Evolutionary conservation across 108 stramenopile genomes (phyloP).

Genomic region (Cyclotella baltica): DNA sequence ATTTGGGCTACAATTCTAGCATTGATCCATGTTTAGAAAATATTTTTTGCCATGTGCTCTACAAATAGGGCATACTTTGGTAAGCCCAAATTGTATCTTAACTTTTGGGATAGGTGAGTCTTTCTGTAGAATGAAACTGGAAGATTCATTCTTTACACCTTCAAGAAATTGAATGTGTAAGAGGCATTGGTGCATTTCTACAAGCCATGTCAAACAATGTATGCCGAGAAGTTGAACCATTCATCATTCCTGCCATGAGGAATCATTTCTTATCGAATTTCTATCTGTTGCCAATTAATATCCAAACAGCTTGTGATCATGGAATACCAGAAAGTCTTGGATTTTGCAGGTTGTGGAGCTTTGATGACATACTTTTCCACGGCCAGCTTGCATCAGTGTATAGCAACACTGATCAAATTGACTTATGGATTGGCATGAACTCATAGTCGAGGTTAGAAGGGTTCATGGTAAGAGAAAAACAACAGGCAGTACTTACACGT

Average conservation of each 20-base stretch:
- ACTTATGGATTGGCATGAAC: constrained; percentile 49
- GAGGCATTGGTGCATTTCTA: constrained; percentile 34
- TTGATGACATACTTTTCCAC: constrained; percentile 36
- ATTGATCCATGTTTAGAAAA: constrained; percentile 43
- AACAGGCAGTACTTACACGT: constrained; percentile 27
- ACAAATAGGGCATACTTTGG: constrained; percentile 52
- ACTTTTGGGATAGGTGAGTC: constrained; percentile 29
- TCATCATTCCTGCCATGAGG: constrained; percentile 30
- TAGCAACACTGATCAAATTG: constrained; percentile 38
- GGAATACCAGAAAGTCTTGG: constrained; percentile 46
- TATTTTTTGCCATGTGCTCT: constrained; percentile 36
- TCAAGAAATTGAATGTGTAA: constrained; percentile 6
- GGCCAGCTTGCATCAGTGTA: constrained; percentile 38
- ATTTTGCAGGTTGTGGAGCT: constrained; percentile 24
- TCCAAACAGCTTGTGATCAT: constrained; percentile 41
- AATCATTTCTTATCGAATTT: constrained; percentile 36
- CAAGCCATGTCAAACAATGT: constrained; percentile 24
- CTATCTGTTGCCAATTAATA: constrained; percentile 39
- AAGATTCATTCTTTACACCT: constrained; percentile 30
- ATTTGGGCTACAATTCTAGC: constrained; percentile 35
- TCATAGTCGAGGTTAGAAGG: constrained; percentile 30
- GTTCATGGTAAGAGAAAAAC: constrained; percentile 37
- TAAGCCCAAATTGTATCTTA: constrained; percentile 18
- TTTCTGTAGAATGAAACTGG: background rate
- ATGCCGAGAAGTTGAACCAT: constrained; percentile 40